Conservation (phyloP, 163 green algal genomes). For the Scenedesmus sp. region DNA sequence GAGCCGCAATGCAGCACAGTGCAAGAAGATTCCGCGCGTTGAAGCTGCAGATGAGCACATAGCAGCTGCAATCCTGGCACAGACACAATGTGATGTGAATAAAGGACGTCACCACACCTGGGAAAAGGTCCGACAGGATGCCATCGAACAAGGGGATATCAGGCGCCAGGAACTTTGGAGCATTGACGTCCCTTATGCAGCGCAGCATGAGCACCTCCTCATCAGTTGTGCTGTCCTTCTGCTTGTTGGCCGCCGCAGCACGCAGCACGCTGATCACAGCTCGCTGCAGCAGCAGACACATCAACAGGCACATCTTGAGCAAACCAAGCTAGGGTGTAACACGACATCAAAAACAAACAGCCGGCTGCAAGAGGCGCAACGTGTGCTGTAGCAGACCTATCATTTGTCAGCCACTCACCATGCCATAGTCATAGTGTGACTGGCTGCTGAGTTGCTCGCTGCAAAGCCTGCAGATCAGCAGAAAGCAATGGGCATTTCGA, state of each 20-base stretch:
- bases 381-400: too few relatives aligned
- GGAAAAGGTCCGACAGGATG: slow-evolving; percentile 87
- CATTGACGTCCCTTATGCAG: slow-evolving; percentile 81
- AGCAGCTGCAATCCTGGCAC: too few relatives aligned
- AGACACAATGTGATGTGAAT: neutral
- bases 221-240: slow-evolving; percentile 59
- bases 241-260: slow-evolving; percentile 79
- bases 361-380: too few relatives aligned
- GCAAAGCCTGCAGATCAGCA: slow-evolving; percentile 70
- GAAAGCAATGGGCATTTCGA: neutral
- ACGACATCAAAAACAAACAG: too few relatives aligned
- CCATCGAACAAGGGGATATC: slow-evolving; percentile 83
- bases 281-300: slow-evolving; percentile 57
- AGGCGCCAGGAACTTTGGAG: slow-evolving; percentile 86
- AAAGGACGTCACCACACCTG: slow-evolving; percentile 50
- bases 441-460: slow-evolving; percentile 86
- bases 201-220: slow-evolving; percentile 83
- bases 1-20: too few relatives aligned
- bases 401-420: neutral
- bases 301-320: slow-evolving; percentile 2
- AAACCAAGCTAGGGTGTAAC: neutral
- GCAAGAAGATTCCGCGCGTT: too few relatives aligned
- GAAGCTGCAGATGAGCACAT: too few relatives aligned
- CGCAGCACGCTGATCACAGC: slow-evolving; percentile 84
- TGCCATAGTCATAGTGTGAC: slow-evolving; percentile 78